Evolutionary conservation across 2,329 filamentous ascomycete species (phyloP).

Genomic region (Penicillium sp.): DNA sequence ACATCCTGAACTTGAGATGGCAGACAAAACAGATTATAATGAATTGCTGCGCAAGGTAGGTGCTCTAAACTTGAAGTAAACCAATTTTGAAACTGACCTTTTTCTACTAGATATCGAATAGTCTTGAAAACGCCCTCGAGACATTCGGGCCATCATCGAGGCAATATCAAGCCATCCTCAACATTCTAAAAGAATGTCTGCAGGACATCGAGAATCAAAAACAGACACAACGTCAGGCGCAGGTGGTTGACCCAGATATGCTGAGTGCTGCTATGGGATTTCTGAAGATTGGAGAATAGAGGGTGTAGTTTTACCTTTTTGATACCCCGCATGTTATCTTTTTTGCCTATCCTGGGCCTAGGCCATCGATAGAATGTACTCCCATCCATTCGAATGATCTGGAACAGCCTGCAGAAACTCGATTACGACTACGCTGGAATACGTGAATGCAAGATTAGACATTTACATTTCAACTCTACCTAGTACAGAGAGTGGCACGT

Average conservation of each 20-base stretch:
- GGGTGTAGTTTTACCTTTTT: constrained; percentile 9
- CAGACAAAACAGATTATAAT: constrained; percentile 30
- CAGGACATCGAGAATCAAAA: constrained; percentile 35
- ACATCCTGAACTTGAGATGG: not conserved
- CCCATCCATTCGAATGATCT: not conserved
- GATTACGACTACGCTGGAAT: not conserved
- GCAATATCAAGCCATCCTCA: constrained; percentile 47
- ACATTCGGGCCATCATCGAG: constrained; percentile 47
- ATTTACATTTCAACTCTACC: constrained; percentile 16
- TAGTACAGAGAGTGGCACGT: not conserved
- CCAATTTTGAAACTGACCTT: not conserved
- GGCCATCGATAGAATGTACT: not conserved
- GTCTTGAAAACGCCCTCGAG: constrained; percentile 48
- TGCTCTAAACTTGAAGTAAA: not conserved
- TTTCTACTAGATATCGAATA: constrained; percentile 46
- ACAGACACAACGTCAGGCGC: constrained; percentile 9
- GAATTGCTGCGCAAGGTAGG: constrained; percentile 29
- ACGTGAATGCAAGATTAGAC: constrained; percentile 8
- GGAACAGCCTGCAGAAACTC: not conserved
- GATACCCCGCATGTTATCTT: constrained; percentile 16
- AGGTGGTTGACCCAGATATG: constrained; percentile 38
- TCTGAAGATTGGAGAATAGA: constrained; percentile 37
- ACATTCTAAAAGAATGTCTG: constrained; percentile 44
- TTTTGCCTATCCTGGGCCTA: not conserved
- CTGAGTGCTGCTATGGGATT: constrained; percentile 44